Percentiles rank a stretch among this genome's conserved stretches.
These are phyloP conservation scores for Globisporangium abappressorium DNA, from an alignment of 352 stramenopile species.

Conservation along the genomic window DNA sequence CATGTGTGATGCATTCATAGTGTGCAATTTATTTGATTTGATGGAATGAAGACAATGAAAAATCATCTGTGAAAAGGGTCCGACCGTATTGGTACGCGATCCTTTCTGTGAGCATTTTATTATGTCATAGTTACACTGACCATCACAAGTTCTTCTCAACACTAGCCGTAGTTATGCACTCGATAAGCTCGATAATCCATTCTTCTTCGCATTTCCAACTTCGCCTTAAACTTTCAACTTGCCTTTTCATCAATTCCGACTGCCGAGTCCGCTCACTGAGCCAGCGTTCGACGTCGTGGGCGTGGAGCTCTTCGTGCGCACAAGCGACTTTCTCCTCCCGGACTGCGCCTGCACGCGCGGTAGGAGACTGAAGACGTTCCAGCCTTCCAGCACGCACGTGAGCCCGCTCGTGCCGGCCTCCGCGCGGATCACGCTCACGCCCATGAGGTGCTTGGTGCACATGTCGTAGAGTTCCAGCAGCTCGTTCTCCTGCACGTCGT, in stretches of 20 bases:
- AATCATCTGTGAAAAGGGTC: conserved; percentile 40
- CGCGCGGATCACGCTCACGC: conserved; percentile 44
- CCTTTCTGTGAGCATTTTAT: conserved; percentile 54
- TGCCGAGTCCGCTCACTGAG: neutral
- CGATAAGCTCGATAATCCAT: conserved; percentile 1
- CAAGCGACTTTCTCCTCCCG: conserved; percentile 25
- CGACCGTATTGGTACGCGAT: conserved; percentile 44
- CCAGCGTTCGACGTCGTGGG: conserved; percentile 15
- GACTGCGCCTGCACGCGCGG: conserved; percentile 32
- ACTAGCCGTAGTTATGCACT: neutral
- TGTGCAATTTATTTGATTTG: conserved; percentile 17
- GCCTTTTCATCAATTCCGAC: conserved; percentile 4
- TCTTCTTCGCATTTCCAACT: neutral
- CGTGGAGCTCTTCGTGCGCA: conserved; percentile 36
- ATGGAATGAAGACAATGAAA: conserved; percentile 57
- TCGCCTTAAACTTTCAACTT: neutral
- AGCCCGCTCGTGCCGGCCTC: conserved; percentile 68
- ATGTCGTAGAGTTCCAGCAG: conserved; percentile 62
- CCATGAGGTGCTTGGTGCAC: conserved; percentile 44
- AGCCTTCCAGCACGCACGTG: conserved; percentile 54
- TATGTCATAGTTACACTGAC: conserved; percentile 81
- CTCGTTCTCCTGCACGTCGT: conserved; percentile 42
- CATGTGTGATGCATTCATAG: neutral
- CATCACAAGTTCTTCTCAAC: conserved; percentile 26
- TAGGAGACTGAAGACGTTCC: conserved; percentile 62